phyloP scores from a whole-genome alignment of 495 filamentous ascomycete species.

The Parathielavia appendiculata region DNA sequence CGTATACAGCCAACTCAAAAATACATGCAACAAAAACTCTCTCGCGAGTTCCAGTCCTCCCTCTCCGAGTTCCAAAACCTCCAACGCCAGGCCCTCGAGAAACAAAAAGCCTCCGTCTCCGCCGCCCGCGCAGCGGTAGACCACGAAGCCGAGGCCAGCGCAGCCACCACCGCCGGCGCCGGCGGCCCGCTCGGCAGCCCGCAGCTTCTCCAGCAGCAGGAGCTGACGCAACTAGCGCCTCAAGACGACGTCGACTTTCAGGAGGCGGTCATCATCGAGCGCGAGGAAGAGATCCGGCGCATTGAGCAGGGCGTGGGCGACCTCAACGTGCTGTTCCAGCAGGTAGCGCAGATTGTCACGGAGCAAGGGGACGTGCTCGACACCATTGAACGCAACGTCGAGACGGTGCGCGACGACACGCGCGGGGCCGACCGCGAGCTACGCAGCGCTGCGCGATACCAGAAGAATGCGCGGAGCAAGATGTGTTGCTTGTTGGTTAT shows the following conservation, averaged over 20 bases:
- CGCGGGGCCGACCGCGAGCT: slow-evolving; percentile 81
- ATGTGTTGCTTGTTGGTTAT: slow-evolving; percentile 91
- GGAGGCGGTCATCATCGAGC: slow-evolving; percentile 88
- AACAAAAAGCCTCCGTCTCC: slow-evolving; percentile 77
- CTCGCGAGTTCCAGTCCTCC: slow-evolving; percentile 80
- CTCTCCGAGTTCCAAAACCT: slow-evolving; percentile 86
- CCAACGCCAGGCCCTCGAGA: slow-evolving; percentile 84
- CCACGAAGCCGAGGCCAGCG: slow-evolving; percentile 22
- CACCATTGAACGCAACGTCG: slow-evolving; percentile 81
- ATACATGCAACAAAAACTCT: slow-evolving; percentile 92
- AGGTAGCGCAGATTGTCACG: slow-evolving; percentile 91
- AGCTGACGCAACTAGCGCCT: slow-evolving; percentile 73
- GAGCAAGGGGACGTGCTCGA: slow-evolving; percentile 90
- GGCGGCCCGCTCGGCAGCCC: slow-evolving; percentile 30
- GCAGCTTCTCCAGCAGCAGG: slow-evolving; percentile 52
- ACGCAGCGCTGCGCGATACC: slow-evolving; percentile 74
- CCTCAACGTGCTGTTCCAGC: slow-evolving; percentile 91
- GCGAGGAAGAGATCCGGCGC: slow-evolving; percentile 90
- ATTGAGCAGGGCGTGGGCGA: slow-evolving; percentile 96
- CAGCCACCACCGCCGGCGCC: neutral
- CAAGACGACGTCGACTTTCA: slow-evolving; percentile 98
- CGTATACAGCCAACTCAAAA: slow-evolving; percentile 64
- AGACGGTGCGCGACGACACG: slow-evolving; percentile 72
- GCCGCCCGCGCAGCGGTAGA: slow-evolving; percentile 68
- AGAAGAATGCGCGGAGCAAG: slow-evolving; percentile 88